Evolutionary conservation across 169 alveolate genomes (phyloP).

Genomic region (Cryptosporidium viatorum): DNA sequence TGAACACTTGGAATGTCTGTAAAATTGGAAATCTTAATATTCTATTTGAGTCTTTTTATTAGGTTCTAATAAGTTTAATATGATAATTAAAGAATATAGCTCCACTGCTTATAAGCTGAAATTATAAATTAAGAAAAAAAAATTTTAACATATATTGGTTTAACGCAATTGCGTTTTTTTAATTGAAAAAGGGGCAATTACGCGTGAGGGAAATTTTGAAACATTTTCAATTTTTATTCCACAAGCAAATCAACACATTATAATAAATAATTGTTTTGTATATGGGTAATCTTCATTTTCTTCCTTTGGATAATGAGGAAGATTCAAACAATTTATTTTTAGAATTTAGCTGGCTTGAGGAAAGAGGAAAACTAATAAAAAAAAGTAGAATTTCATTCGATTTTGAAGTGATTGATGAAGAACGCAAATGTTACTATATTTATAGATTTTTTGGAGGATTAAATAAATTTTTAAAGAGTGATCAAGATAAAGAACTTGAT

Average conservation of each 20-base stretch:
- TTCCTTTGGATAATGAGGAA: conserved; percentile 33
- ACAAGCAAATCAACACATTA: background rate
- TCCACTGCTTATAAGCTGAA: background rate
- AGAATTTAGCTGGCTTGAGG: conserved; percentile 57
- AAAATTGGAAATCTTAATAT: too few relatives aligned
- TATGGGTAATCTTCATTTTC: conserved; percentile 38
- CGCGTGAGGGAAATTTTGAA: background rate
- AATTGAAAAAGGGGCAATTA: background rate
- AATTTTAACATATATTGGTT: background rate
- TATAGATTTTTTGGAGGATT: conserved; percentile 59
- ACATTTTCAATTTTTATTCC: background rate
- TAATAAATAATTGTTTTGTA: background rate
- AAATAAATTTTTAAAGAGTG: background rate
- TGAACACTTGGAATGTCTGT: background rate
- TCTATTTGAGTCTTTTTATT: too few relatives aligned
- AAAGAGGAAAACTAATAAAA: conserved; percentile 3
- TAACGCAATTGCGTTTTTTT: background rate
- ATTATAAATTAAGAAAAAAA: background rate
- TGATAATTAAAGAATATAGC: too few relatives aligned
- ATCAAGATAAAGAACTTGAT: background rate
- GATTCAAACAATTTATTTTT: conserved; percentile 13
- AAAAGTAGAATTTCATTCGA: conserved; percentile 22
- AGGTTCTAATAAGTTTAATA: background rate
- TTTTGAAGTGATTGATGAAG: conserved; percentile 29
- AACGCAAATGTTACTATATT: background rate